A percentile compares a stretch with the other conserved stretches of the same genome.
Evolutionary conservation across 169 alveolate genomes (phyloP).

Genomic region (Plasmodium gonderi): DNA sequence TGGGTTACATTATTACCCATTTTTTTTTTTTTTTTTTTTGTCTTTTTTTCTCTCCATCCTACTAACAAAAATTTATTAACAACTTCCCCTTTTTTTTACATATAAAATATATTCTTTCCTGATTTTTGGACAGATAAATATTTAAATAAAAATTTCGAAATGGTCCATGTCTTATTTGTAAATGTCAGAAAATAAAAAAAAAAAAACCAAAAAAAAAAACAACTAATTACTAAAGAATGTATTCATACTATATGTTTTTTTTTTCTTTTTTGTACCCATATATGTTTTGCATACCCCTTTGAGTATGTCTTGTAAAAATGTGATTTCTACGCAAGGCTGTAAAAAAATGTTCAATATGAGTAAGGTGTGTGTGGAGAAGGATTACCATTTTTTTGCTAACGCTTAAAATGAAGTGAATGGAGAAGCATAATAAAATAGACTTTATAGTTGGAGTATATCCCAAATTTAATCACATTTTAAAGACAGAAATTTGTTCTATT

Average conservation of each 20-base stretch:
- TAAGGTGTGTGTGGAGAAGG: too few species aligned
- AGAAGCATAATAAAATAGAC: not conserved
- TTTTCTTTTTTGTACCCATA: not conserved
- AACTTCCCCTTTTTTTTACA: too few species aligned
- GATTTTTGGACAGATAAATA: not conserved
- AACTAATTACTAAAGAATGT: not conserved
- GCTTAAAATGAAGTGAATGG: not conserved
- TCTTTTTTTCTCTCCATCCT: not conserved
- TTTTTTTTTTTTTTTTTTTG: not conserved
- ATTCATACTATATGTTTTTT: not conserved
- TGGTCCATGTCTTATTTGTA: not conserved
- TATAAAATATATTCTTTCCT: too few species aligned
- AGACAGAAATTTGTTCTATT: slow-evolving; percentile 44
- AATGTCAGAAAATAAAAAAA: not conserved
- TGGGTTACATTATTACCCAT: not conserved
- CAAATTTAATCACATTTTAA: not conserved
- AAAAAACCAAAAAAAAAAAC: not conserved
- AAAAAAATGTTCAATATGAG: too few species aligned
- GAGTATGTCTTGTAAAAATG: too few species aligned
- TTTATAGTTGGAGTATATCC: not conserved
- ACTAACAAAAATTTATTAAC: too few species aligned
- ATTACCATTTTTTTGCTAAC: too few species aligned
- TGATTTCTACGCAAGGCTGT: too few species aligned
- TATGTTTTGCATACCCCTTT: not conserved
- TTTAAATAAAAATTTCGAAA: not conserved